Percentiles rank a stretch among this genome's conserved stretches.
Evolutionary conservation across 169 alveolate genomes (phyloP).

Genomic region (Cryptosporidium xiaoi): DNA sequence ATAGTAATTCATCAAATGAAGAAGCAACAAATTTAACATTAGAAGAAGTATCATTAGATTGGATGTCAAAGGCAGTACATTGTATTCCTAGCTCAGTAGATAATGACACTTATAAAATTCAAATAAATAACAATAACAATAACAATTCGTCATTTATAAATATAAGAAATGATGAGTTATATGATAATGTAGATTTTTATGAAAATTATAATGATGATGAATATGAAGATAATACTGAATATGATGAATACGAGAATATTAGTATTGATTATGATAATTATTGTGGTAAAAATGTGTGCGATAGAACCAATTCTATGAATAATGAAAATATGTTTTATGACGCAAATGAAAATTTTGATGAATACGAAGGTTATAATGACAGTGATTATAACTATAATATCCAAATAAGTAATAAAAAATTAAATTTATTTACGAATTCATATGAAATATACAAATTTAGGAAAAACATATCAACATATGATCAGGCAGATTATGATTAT

Average conservation of each 20-base stretch:
- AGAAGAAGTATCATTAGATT: conserved; percentile 58
- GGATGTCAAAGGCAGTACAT: conserved; percentile 67
- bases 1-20: conserved; percentile 6
- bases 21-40: conserved; percentile 36
- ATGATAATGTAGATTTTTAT: background rate
- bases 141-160: background rate
- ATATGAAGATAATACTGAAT: background rate
- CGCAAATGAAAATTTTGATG: background rate
- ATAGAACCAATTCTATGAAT: background rate
- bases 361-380: background rate
- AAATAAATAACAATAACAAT: background rate
- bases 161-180: background rate
- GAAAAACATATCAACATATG: conserved; percentile 31
- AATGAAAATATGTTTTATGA: no score
- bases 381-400: background rate
- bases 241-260: background rate
- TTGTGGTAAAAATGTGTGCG: background rate
- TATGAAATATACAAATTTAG: conserved; percentile 49
- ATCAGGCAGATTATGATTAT: conserved; percentile 64
- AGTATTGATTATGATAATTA: background rate
- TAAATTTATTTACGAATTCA: conserved; percentile 30
- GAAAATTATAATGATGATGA: background rate
- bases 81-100: conserved; percentile 10
- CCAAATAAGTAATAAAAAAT: background rate
- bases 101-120: background rate